Evolutionary conservation across 2,329 filamentous ascomycete species (phyloP).

Genomic region (Knufia petricola): DNA sequence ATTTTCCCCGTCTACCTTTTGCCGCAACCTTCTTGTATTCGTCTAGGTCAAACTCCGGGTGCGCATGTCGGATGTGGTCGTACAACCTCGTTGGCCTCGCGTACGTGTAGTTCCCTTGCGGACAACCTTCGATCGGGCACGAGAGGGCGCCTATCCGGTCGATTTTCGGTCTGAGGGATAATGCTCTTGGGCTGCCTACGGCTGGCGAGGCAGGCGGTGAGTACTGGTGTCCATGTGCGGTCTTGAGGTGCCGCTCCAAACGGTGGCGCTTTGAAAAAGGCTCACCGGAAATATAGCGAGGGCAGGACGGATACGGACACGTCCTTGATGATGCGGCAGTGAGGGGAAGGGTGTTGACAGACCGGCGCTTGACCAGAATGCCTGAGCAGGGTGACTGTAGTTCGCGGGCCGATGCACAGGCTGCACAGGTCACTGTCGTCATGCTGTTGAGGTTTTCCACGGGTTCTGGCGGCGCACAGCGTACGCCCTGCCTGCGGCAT

Average conservation of each 20-base stretch:
- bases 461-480: neutral
- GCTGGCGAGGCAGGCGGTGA: neutral
- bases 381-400: slow-evolving; percentile 10
- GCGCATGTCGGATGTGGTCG: slow-evolving; percentile 19
- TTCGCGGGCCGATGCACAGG: neutral
- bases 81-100: slow-evolving; percentile 17
- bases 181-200: neutral
- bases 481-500: slow-evolving; percentile 2
- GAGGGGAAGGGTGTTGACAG: neutral
- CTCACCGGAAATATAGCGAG: slow-evolving; percentile 12
- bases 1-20: slow-evolving; percentile 2
- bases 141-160: slow-evolving; percentile 7
- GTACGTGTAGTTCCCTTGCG: slow-evolving; percentile 12
- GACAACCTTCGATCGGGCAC: slow-evolving; percentile 20
- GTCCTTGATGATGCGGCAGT: neutral
- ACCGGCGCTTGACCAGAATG: slow-evolving; percentile 7
- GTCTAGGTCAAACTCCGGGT: slow-evolving; percentile 19
- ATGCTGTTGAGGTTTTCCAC: neutral
- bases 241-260: slow-evolving; percentile 17
- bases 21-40: slow-evolving; percentile 1
- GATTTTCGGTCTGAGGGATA: neutral
- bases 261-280: slow-evolving; percentile 18
- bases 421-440: neutral
- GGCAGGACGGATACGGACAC: slow-evolving; percentile 17
- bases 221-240: slow-evolving; percentile 8